phyloP scores from a whole-genome alignment of 305 asterid genomes.

The Euphrasia arctica region DNA sequence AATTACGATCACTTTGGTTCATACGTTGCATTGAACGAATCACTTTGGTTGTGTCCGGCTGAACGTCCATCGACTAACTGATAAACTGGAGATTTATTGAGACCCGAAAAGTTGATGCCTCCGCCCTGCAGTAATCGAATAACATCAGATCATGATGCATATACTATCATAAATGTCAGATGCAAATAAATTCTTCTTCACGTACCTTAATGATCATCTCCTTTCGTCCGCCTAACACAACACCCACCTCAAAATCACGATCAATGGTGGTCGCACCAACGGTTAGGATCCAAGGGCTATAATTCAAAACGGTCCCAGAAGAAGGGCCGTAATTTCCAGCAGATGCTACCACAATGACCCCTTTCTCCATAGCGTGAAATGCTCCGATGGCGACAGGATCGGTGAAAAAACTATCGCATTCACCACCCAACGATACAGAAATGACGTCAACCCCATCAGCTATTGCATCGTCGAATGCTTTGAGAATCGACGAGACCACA shows the following conservation, averaged over 20 bases:
- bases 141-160: too few relatives aligned
- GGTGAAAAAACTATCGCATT: conserved; percentile 21
- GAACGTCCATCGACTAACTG: too few relatives aligned
- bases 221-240: conserved; percentile 49
- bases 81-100: too few relatives aligned
- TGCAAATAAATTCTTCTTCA: too few relatives aligned
- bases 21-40: too few relatives aligned
- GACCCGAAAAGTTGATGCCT: too few relatives aligned
- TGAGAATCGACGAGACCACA: conserved; percentile 55
- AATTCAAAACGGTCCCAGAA: conserved; percentile 38
- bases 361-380: conserved; percentile 65
- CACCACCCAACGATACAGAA: conserved; percentile 53
- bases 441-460: conserved; percentile 72
- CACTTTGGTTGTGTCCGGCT: too few relatives aligned
- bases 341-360: conserved; percentile 62
- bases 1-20: too few relatives aligned
- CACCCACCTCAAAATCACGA: conserved; percentile 55
- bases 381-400: conserved; percentile 77
- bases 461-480: conserved; percentile 75
- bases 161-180: too few relatives aligned
- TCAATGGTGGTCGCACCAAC: conserved; percentile 88
- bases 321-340: conserved; percentile 74
- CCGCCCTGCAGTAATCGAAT: too few relatives aligned
- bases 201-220: conserved; percentile 36
- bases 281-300: conserved; percentile 82